These are phyloP conservation scores for Jamesozyma spencerorum DNA, from an alignment of 805 yeast species.

Conservation along the genomic window DNA sequence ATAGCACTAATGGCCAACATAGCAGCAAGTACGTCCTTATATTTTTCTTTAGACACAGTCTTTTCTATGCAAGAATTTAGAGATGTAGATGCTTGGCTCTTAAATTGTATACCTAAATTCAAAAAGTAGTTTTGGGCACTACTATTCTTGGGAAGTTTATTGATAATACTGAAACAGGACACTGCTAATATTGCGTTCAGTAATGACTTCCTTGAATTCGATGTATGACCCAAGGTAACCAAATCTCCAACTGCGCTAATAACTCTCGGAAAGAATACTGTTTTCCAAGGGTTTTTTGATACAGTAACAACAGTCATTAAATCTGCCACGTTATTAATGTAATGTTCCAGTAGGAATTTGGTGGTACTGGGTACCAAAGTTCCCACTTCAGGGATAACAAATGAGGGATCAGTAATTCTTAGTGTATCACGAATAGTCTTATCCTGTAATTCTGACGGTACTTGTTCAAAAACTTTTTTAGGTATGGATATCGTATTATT, in stretches of 20 bases:
- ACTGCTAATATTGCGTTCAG: conserved; percentile 74
- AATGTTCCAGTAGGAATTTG: conserved; percentile 61
- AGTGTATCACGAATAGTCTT: conserved; percentile 9
- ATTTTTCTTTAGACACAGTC: conserved; percentile 51
- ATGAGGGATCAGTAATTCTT: conserved; percentile 16
- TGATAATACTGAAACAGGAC: conserved; percentile 69
- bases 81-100: conserved; percentile 65
- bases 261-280: conserved; percentile 78
- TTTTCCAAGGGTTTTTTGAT: conserved; percentile 73
- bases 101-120: conserved; percentile 61
- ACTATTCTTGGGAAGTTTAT: conserved; percentile 59
- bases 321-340: conserved; percentile 69
- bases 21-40: conserved; percentile 77
- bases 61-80: conserved; percentile 48
- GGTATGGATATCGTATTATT: no score
- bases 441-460: conserved; percentile 15
- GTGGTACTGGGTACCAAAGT: conserved; percentile 60
- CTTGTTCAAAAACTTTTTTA: conserved; percentile 14
- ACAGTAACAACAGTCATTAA: conserved; percentile 62
- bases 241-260: conserved; percentile 74
- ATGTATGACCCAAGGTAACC: conserved; percentile 61
- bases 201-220: conserved; percentile 67
- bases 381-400: conserved; percentile 48
- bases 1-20: conserved; percentile 79
- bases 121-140: conserved; percentile 60